Conservation (phyloP, 495 filamentous ascomycete genomes). For the Hypoxylon lienhwacheense region DNA sequence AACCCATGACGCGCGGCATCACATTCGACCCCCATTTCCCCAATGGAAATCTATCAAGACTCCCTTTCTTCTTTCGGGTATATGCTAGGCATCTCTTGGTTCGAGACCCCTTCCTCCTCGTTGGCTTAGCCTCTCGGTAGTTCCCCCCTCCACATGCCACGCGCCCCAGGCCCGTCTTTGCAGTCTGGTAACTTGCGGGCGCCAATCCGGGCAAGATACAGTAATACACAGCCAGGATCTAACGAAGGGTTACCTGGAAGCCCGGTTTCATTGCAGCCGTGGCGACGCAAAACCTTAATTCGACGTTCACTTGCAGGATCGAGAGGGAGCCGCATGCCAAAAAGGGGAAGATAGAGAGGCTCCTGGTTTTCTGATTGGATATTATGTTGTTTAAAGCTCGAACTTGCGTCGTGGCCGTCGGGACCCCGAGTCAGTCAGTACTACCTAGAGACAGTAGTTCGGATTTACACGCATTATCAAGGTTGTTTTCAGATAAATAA, state of each 20-base stretch:
- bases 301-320: slow-evolving; percentile 11
- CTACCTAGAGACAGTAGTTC: no score
- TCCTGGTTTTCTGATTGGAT: slow-evolving; percentile 14
- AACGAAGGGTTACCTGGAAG: slow-evolving; percentile 18
- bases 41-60: slow-evolving; percentile 18
- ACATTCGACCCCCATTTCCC: slow-evolving; percentile 7
- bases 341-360: slow-evolving; percentile 5
- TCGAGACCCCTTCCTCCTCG: slow-evolving; percentile 6
- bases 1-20: slow-evolving; percentile 16
- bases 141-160: slow-evolving; percentile 8
- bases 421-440: background rate
- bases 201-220: slow-evolving; percentile 26
- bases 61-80: slow-evolving; percentile 14
- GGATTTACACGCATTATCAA: no score
- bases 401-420: slow-evolving; percentile 3
- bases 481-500: no score
- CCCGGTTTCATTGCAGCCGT: slow-evolving; percentile 17
- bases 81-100: slow-evolving; percentile 10
- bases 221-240: slow-evolving; percentile 33
- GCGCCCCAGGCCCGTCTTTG: slow-evolving; percentile 18
- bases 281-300: slow-evolving; percentile 36
- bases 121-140: slow-evolving; percentile 15
- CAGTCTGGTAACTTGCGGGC: slow-evolving; percentile 1
- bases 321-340: slow-evolving; percentile 26
- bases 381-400: background rate